A percentile compares a stretch with the other conserved stretches of the same genome.
These are phyloP conservation scores for Diaporthe citriasiana DNA, from an alignment of 2,329 filamentous ascomycete genomes.

Conservation along the genomic window DNA sequence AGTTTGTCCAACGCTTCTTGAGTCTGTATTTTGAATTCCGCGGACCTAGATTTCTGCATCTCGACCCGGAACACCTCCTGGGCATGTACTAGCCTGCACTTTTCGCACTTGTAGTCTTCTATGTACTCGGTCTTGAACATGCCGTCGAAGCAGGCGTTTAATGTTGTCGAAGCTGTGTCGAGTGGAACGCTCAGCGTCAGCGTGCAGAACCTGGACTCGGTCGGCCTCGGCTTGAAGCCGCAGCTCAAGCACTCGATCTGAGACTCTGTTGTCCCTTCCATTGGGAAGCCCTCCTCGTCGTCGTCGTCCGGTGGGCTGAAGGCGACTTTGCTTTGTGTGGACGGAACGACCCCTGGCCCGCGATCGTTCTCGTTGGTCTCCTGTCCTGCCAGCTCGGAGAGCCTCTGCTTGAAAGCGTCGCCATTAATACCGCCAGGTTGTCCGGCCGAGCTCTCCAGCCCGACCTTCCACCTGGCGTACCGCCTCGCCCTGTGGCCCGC, in stretches of 20 bases:
- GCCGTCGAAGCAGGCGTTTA: constrained; percentile 91
- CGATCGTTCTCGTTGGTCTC: constrained; percentile 41
- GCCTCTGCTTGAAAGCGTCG: constrained; percentile 49
- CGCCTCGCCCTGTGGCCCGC: constrained; percentile 82
- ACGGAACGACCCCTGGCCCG: constrained; percentile 40
- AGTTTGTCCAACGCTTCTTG: constrained; percentile 75
- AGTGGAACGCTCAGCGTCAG: constrained; percentile 90
- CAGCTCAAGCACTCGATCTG: constrained; percentile 94
- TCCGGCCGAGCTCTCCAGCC: constrained; percentile 35
- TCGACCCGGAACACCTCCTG: constrained; percentile 74
- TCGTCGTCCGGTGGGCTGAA: constrained; percentile 50
- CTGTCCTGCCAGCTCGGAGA: constrained; percentile 49
- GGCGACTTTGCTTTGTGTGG: constrained; percentile 39
- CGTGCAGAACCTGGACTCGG: constrained; percentile 88
- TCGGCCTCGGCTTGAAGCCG: constrained; percentile 88
- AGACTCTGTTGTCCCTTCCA: constrained; percentile 94
- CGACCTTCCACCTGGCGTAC: constrained; percentile 61
- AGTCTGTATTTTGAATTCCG: constrained; percentile 64
- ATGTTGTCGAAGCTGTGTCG: constrained; percentile 81
- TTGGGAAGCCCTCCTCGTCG: constrained; percentile 83
- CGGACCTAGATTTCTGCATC: constrained; percentile 66
- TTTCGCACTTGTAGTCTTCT: constrained; percentile 96
- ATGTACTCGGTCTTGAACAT: constrained; percentile 97
- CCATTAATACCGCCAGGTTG: constrained; percentile 46
- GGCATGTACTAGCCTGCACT: constrained; percentile 88